Evolutionary conservation across 805 yeast species (phyloP), one percentile per base, ranked within the genome.

Genomic region (Diddensiella transvaalensis): DNA sequence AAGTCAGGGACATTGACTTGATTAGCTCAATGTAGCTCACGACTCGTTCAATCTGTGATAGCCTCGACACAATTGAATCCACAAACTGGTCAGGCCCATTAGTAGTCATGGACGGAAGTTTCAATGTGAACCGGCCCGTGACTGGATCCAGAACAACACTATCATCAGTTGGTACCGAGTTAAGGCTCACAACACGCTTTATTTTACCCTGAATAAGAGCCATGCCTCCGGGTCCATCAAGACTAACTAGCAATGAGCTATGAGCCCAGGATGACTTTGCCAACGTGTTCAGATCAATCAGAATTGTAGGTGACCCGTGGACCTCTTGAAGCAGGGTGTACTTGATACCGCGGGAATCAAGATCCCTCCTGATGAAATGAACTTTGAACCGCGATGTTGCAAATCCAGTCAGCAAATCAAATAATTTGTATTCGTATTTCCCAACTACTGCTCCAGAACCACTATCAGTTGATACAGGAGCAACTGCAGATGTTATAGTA

Each of bases 391-490:
- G 54, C 17, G 53, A 48, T 2, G 61, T 51, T 46, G 60, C 60
- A 22, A 56, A 52, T 11, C 42, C 39, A 3, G 57, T 53, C 44
- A 67, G 53, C 15, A 51, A 49, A 3, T 51, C 56, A 39, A 67
- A 60, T 11, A 57, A 42, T 30, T 46, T 50, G 49, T 66, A 65
- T 41, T 64, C 68, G 30, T 62, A 59, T n/a, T n/a, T n/a, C n/a
- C n/a, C n/a, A n/a, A 29, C 43, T 40, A 2, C 22, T 22, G 3
- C n/a, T n/a, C n/a, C n/a, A n/a, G n/a, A n/a, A n/a, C 36, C 22
- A 15, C 11, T 21, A 35, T 35, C 18, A 6, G 41, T 35, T 18
- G 40, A 22, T 8, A n/a, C 22, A 13, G 29, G 13, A 4, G 18
- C 37, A n/a, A 29, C n/a, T 11, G n/a, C 33, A 15, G 39, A 8